These are phyloP conservation scores for Oryza glaberrima DNA, from an alignment of 176 grass and related monocot species.

Conservation along the genomic window DNA sequence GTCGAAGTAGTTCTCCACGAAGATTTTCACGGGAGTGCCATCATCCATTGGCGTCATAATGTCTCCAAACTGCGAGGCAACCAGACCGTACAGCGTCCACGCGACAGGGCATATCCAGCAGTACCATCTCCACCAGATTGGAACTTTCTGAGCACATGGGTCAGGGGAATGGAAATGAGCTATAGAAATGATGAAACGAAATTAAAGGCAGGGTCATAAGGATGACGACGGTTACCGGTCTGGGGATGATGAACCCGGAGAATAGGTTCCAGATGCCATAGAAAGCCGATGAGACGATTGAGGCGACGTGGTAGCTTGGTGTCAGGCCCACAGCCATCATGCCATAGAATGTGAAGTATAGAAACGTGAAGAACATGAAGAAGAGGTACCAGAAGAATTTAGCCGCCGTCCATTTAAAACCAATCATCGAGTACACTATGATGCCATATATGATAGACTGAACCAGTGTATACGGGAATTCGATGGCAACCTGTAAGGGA, in stretches of 20 bases:
- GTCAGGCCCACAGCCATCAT: conserved; percentile 54
- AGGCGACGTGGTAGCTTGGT: conserved; percentile 40
- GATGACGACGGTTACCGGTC: conserved; percentile 33
- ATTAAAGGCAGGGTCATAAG: not conserved
- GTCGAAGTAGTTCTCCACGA: not conserved
- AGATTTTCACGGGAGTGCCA: not conserved
- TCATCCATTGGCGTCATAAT: not conserved
- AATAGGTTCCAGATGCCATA: conserved; percentile 55
- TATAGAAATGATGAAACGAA: not conserved
- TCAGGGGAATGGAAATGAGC: not conserved
- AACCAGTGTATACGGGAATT: conserved; percentile 40
- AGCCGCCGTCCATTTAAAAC: conserved; percentile 46
- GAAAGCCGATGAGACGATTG: conserved; percentile 35
- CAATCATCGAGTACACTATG: conserved; percentile 54
- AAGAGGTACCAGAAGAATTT: conserved; percentile 61
- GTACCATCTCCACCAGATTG: conserved; percentile 39
- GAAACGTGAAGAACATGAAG: conserved; percentile 54
- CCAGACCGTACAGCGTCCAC: conserved; percentile 31
- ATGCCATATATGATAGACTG: conserved; percentile 37
- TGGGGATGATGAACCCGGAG: conserved; percentile 47
- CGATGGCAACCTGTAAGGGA: conserved; percentile 45
- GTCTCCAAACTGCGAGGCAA: conserved; percentile 22
- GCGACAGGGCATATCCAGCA: conserved; percentile 21
- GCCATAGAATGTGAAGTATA: conserved; percentile 61
- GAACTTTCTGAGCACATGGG: not conserved